phyloP scores from a whole-genome alignment of 768 basidiomycete genomes.

The Leccinum uliginosum region DNA sequence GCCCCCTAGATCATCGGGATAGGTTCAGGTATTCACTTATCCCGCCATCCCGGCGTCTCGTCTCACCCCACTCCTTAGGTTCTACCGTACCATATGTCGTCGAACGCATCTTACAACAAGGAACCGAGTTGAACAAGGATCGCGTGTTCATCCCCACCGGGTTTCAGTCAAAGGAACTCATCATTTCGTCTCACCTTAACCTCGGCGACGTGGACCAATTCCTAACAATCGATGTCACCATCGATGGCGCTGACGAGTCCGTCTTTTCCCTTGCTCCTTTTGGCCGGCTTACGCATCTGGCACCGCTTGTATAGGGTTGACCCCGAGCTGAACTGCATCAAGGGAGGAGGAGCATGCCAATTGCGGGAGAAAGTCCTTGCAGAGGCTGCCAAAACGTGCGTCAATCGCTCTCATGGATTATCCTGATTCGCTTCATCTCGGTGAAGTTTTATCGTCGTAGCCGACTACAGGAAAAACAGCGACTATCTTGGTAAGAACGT shows the following conservation, averaged over 20 bases:
- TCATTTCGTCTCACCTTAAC: constrained; percentile 69
- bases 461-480: constrained; percentile 94
- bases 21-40: constrained; percentile 59
- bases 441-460: constrained; percentile 74
- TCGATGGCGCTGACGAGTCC: constrained; percentile 97
- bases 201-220: constrained; percentile 91
- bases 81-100: constrained; percentile 97
- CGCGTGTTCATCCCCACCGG: constrained; percentile 92
- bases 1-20: constrained; percentile 71
- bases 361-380: constrained; percentile 96
- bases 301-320: constrained; percentile 61
- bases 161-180: constrained; percentile 95
- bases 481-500: constrained; percentile 78
- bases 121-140: constrained; percentile 63
- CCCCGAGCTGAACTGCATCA: constrained; percentile 82
- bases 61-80: constrained; percentile 37
- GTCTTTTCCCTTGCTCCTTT: constrained; percentile 23
- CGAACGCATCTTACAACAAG: constrained; percentile 87
- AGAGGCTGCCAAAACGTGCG: constrained; percentile 83
- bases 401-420: not conserved
- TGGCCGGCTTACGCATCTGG: not conserved
- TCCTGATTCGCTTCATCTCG: constrained; percentile 45
- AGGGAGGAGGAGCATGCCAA: constrained; percentile 96
- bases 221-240: constrained; percentile 88
- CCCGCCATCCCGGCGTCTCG: not conserved